Percentiles rank a stretch among this genome's conserved stretches.
These are phyloP conservation scores for Scedosporium minutisporum DNA, from an alignment of 2,329 filamentous ascomycete species.

Conservation along the genomic window DNA sequence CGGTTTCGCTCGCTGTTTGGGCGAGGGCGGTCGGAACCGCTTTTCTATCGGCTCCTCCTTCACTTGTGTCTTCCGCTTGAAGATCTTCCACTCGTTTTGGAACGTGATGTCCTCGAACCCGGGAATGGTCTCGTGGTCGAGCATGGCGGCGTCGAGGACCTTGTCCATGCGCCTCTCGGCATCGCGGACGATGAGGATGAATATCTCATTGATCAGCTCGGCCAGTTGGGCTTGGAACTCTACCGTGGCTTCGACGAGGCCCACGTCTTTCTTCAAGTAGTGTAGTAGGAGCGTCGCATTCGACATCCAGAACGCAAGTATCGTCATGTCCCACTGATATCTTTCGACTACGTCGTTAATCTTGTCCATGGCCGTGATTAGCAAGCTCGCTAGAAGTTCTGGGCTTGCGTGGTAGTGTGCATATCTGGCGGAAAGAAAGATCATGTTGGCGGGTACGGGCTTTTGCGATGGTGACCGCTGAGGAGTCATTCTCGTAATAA, in stretches of 20 bases:
- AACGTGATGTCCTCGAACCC: conserved; percentile 95
- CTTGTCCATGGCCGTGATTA: conserved; percentile 83
- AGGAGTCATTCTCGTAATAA: conserved; percentile 97
- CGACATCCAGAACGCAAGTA: conserved; percentile 96
- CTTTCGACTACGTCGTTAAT: conserved; percentile 95
- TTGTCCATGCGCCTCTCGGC: conserved; percentile 95
- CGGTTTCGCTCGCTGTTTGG: conserved; percentile 82
- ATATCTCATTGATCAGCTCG: conserved; percentile 95
- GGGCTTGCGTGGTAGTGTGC: conserved; percentile 90
- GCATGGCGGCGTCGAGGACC: conserved; percentile 83
- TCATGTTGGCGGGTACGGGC: conserved; percentile 91
- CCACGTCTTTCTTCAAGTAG: conserved; percentile 89
- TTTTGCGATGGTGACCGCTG: conserved; percentile 95
- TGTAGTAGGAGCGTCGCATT: conserved; percentile 93
- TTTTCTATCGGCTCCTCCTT: conserved; percentile 89
- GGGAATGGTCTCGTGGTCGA: conserved; percentile 96
- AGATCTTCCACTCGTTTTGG: conserved; percentile 97
- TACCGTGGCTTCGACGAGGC: conserved; percentile 68
- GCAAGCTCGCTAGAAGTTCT: conserved; percentile 70
- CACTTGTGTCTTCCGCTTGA: conserved; percentile 81
- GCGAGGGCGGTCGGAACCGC: conserved; percentile 82
- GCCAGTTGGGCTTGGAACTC: conserved; percentile 90
- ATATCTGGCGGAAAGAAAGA: conserved; percentile 91
- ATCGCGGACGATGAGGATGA: conserved; percentile 92
- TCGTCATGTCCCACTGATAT: conserved; percentile 99